Evolutionary conservation across 176 grass and related monocot genomes (phyloP).

Genomic region (Canna indica): DNA sequence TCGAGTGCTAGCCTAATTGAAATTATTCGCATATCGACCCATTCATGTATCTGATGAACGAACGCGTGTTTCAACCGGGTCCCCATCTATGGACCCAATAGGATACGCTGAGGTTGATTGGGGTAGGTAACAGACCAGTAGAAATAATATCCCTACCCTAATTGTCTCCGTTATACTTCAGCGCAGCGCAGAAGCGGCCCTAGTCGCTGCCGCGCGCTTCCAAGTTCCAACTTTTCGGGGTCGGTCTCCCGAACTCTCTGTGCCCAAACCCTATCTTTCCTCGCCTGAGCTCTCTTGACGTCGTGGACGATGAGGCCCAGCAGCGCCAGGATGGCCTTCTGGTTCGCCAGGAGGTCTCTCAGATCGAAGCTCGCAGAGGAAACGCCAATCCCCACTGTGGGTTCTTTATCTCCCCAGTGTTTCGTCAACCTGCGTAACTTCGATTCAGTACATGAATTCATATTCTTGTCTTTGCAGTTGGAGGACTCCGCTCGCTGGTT

Average conservation of each 20-base stretch:
- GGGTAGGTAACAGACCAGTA: no score
- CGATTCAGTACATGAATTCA: neutral
- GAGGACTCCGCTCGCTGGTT: slow-evolving; percentile 18
- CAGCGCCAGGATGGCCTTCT: slow-evolving; percentile 17
- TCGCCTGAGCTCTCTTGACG: neutral
- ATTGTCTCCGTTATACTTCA: neutral
- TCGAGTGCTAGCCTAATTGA: no score
- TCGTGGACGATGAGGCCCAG: slow-evolving; percentile 27
- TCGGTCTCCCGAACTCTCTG: neutral
- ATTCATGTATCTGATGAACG: no score
- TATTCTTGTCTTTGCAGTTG: neutral
- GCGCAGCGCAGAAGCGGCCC: neutral
- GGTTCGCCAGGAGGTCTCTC: slow-evolving; percentile 22
- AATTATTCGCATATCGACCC: no score
- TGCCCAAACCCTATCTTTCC: neutral
- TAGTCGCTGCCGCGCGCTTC: neutral
- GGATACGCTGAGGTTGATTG: no score
- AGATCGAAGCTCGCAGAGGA: slow-evolving; percentile 8
- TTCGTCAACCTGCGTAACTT: neutral
- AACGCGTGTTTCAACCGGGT: no score
- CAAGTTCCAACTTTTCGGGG: neutral
- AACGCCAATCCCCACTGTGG: slow-evolving; percentile 22
- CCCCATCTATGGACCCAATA: no score
- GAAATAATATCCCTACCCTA: neutral
- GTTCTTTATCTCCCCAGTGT: neutral